A percentile compares a stretch with the other conserved stretches of the same genome.
Evolutionary conservation across 495 filamentous ascomycete genomes (phyloP).

Genomic region (Amorphotheca resinae): DNA sequence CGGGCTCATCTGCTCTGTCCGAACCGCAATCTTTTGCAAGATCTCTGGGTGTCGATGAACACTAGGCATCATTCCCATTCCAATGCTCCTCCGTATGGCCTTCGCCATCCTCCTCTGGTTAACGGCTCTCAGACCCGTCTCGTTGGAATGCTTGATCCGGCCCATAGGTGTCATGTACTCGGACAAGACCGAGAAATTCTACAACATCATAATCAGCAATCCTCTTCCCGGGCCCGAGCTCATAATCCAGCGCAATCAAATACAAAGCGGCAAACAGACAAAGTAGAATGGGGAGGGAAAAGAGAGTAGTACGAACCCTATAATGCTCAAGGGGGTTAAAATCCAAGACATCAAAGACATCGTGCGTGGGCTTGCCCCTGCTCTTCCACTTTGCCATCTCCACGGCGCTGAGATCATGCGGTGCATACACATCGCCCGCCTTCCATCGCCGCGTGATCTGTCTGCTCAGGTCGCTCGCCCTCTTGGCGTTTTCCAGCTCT

Average conservation of each 20-base stretch:
- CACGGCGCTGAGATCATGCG: constrained; percentile 64
- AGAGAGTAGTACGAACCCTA: constrained; percentile 42
- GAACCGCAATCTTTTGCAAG: constrained; percentile 29
- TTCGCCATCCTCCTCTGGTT: constrained; percentile 92
- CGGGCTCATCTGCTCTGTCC: constrained; percentile 1
- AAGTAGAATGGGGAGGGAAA: background rate
- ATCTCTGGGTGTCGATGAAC: constrained; percentile 90
- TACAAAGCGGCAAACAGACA: background rate
- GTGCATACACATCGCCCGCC: constrained; percentile 75
- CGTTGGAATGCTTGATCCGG: constrained; percentile 58
- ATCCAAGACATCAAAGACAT: constrained; percentile 70
- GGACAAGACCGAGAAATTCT: constrained; percentile 91
- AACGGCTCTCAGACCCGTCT: constrained; percentile 71
- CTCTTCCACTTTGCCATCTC: constrained; percentile 62
- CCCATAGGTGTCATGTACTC: constrained; percentile 80
- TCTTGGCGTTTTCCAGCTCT: constrained; percentile 24
- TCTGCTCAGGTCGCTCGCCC: constrained; percentile 8
- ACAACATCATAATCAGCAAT: background rate
- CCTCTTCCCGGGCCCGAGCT: background rate
- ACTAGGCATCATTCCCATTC: constrained; percentile 82
- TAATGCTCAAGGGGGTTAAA: constrained; percentile 77
- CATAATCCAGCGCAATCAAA: background rate
- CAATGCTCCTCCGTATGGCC: constrained; percentile 77
- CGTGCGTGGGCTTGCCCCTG: constrained; percentile 35
- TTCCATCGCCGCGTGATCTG: constrained; percentile 47